Evolutionary conservation across 106 monocot genomes (phyloP), one percentile per base, ranked within the genome.

Genomic region (Dendrobium catenatum): DNA sequence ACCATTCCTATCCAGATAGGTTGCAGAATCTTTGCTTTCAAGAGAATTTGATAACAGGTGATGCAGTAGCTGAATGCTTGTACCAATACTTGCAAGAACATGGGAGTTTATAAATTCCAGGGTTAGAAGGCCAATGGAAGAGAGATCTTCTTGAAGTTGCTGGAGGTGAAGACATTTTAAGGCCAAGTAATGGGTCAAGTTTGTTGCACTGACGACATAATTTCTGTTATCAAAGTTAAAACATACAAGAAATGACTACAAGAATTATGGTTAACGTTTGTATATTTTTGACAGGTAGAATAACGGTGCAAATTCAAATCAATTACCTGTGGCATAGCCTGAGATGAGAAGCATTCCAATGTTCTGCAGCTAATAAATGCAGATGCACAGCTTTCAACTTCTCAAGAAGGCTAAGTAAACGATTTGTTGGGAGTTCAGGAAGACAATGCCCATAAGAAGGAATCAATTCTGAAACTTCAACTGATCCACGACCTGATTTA

Each of bases 151-250:
- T 33, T 81, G 74, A 49, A 89, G 79, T 76, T 81, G 81, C 24
- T 83, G 68, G 47, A 75, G 47, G 79, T 89, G 83, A 72, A 89
- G 86, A 47, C 46, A 56, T 8, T 79, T 83, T 33, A 89, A 31
- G 81, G 88, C 86, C 81, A 86, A 79, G 77, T 89, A 89, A 86
- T 89, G 88, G 55, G 77, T 89, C 81, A 89, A 81, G 76, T 89
- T 89, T 76, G 80, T 86, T 6, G 88, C 85, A 81, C 88, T 86
- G 37, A 72, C 76, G 79, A 83, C 77, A 73, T 83, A 80, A 64
- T 26, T 72, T 86, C 83, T 86, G 86, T 31, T 54, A 72, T 33
- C 18, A 15, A 40, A 72, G 16, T 33, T 26, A 43, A 77, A 42
- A 51, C 20, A 79, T 75, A 43, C 18, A 82, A 46, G 51, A 48